phyloP scores from a whole-genome alignment of 345 rosid genomes.

The Moricandia arvensis region DNA sequence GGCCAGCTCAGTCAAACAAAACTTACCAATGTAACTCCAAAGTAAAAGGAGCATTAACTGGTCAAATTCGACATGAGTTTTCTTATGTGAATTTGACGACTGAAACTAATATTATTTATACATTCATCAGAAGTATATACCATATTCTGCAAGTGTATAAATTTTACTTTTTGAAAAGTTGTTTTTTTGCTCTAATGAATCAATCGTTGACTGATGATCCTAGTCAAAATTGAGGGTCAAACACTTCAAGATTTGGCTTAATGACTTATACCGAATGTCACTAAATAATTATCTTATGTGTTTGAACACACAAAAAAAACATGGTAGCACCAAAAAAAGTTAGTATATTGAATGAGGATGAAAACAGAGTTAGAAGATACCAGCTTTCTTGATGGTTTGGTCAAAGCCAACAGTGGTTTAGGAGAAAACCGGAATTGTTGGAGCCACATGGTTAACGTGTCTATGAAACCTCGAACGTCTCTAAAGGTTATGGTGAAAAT shows the following conservation, averaged over 20 bases:
- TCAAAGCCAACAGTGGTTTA: constrained; percentile 53
- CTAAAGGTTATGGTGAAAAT: no score
- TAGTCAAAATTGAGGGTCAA: constrained; percentile 43
- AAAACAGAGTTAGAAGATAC: constrained; percentile 73
- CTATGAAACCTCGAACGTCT: no score
- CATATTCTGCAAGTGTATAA: neutral
- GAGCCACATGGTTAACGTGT: no score
- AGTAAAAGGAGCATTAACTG: constrained; percentile 1
- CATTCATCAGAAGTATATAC: neutral
- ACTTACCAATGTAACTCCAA: neutral
- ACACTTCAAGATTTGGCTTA: constrained; percentile 24
- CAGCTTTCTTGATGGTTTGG: constrained; percentile 74
- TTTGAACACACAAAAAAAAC: neutral
- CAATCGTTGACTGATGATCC: neutral
- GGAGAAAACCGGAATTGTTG: constrained; percentile 21
- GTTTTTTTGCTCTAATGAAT: neutral
- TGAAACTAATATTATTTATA: neutral
- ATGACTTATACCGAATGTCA: neutral
- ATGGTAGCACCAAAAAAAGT: neutral
- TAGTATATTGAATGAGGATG: constrained; percentile 53
- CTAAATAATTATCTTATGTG: neutral
- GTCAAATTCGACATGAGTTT: constrained; percentile 4
- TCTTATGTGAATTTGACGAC: neutral
- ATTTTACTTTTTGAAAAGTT: neutral
- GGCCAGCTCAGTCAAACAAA: constrained; percentile 23